A percentile compares a stretch with the other conserved stretches of the same genome.
These are phyloP conservation scores for Carallia brachiata DNA, from an alignment of 345 rosid species.

Conservation along the genomic window DNA sequence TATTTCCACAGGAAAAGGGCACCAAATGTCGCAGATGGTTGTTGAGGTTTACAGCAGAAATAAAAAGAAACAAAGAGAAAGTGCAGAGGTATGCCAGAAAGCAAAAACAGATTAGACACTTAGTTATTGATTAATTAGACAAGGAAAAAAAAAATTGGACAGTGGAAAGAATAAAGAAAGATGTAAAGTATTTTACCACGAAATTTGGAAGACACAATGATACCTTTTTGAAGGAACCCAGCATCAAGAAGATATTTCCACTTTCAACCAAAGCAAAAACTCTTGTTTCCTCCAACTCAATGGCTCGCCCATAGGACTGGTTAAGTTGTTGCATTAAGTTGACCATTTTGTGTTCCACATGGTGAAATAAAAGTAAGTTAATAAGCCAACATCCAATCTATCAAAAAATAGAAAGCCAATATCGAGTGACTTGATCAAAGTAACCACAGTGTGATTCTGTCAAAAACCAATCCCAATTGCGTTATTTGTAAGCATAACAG, in stretches of 20 bases:
- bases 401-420: no score
- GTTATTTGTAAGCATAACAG: no score
- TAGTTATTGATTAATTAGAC: background rate
- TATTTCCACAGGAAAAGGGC: no score
- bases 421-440: no score
- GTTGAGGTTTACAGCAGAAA: no score
- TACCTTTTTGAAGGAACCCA: slow-evolving; percentile 91
- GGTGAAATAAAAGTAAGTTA: no score
- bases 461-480: no score
- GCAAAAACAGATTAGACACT: background rate
- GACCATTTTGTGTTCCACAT: background rate
- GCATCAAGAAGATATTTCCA: slow-evolving; percentile 86
- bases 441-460: no score
- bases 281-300: slow-evolving; percentile 72
- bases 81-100: background rate
- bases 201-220: background rate
- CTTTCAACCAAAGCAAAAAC: slow-evolving; percentile 77
- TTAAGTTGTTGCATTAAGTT: slow-evolving; percentile 15
- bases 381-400: no score
- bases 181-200: slow-evolving; percentile 1
- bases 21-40: no score
- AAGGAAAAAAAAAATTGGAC: background rate
- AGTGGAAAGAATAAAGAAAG: background rate
- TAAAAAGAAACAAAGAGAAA: no score
- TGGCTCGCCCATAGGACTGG: slow-evolving; percentile 85